phyloP scores from a whole-genome alignment of 2,329 filamentous ascomycete species.

The Aspergillus fumigatiaffinis region DNA sequence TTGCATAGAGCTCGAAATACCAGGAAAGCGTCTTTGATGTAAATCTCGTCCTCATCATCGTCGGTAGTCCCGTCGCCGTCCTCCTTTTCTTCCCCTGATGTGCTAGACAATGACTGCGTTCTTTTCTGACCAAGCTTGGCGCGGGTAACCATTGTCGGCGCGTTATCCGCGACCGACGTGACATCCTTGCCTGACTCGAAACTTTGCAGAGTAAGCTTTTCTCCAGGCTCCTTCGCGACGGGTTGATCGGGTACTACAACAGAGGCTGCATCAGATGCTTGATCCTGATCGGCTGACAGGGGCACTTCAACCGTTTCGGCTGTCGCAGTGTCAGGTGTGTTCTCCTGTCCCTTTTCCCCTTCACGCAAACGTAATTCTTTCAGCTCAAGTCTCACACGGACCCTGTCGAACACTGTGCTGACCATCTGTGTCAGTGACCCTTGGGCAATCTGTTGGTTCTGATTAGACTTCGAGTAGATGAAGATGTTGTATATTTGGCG shows the following conservation, averaged over 20 bases:
- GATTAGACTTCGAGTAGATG: slow-evolving; percentile 84
- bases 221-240: slow-evolving; percentile 50
- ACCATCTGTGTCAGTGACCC: slow-evolving; percentile 98
- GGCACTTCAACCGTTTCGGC: slow-evolving; percentile 36
- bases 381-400: slow-evolving; percentile 78
- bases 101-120: slow-evolving; percentile 41
- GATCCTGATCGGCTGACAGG: slow-evolving; percentile 47
- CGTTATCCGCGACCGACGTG: slow-evolving; percentile 62
- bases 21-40: slow-evolving; percentile 93
- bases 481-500: slow-evolving; percentile 99
- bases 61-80: slow-evolving; percentile 43
- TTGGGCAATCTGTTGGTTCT: slow-evolving; percentile 96
- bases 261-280: slow-evolving; percentile 39
- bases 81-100: slow-evolving; percentile 35
- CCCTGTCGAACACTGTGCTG: slow-evolving; percentile 92
- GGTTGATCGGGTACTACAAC: slow-evolving; percentile 36
- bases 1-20: slow-evolving; percentile 98
- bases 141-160: slow-evolving; percentile 63
- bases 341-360: slow-evolving; percentile 28
- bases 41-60: slow-evolving; percentile 85
- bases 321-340: slow-evolving; percentile 36
- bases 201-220: slow-evolving; percentile 64
- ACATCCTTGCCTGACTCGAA: slow-evolving; percentile 68
- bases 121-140: slow-evolving; percentile 47
- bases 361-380: slow-evolving; percentile 69